Percentiles rank a stretch among this genome's conserved stretches.
These are phyloP conservation scores for Solanum sparsipilum DNA, from an alignment of 257 asterid species.

Conservation along the genomic window DNA sequence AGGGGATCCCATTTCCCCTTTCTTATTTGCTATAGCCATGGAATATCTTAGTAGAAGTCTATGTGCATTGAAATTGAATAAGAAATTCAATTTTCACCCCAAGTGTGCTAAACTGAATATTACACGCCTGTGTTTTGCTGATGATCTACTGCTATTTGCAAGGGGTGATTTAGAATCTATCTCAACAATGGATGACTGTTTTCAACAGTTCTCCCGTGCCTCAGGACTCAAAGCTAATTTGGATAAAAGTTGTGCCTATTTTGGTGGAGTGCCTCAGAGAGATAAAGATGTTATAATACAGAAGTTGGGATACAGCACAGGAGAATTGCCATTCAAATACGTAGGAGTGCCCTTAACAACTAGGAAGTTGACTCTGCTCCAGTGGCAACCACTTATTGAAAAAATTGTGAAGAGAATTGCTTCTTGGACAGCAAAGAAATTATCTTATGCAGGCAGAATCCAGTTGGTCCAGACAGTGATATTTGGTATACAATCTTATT, in stretches of 20 bases:
- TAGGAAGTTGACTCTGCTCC: too few species aligned
- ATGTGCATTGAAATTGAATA: not conserved
- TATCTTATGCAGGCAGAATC: not conserved
- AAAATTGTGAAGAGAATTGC: too few species aligned
- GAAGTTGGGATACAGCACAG: too few species aligned
- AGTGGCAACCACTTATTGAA: too few species aligned
- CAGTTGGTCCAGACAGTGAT: not conserved
- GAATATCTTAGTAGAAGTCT: not conserved
- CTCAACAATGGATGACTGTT: not conserved
- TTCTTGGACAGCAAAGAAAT: too few species aligned
- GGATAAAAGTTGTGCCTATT: not conserved
- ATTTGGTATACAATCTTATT: too few species aligned
- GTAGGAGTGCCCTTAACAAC: not conserved
- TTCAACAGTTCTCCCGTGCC: not conserved
- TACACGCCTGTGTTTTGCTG: not conserved
- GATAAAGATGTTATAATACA: too few species aligned
- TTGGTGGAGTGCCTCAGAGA: not conserved
- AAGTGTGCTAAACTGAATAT: not conserved
- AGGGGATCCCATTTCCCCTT: not conserved
- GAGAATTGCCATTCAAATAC: not conserved
- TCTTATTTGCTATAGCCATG: not conserved
- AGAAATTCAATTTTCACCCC: not conserved
- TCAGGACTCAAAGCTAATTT: not conserved
- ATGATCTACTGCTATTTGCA: not conserved
- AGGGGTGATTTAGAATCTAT: not conserved